Evolutionary conservation across 169 alveolate genomes (phyloP).

Genomic region (Perkinsus olseni): DNA sequence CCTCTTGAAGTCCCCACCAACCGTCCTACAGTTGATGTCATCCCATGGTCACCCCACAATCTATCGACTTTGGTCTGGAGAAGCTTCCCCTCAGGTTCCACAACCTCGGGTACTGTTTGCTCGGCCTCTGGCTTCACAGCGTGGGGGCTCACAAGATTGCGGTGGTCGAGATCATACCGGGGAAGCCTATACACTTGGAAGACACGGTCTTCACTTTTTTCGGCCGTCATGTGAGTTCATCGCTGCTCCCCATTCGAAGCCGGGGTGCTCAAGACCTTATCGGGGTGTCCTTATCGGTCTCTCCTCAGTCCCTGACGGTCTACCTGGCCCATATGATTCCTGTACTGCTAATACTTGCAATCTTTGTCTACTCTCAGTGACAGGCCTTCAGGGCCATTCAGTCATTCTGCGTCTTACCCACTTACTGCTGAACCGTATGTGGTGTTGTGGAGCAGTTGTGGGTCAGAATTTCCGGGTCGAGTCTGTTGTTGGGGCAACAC

Average conservation of each 20-base stretch:
- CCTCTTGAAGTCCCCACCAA: not conserved
- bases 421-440: too few relatives aligned
- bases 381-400: too few relatives aligned
- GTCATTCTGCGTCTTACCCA: too few relatives aligned
- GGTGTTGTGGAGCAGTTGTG: too few relatives aligned
- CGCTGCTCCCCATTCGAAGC: not conserved
- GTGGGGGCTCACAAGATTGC: not conserved
- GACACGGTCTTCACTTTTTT: not conserved
- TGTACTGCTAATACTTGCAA: not conserved
- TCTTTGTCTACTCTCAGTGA: not conserved
- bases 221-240: not conserved
- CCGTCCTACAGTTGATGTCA: not conserved
- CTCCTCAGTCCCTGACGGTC: not conserved
- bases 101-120: not conserved
- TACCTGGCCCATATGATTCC: not conserved
- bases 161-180: not conserved
- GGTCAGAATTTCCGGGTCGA: too few relatives aligned
- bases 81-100: not conserved
- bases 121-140: not conserved
- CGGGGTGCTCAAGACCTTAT: not conserved
- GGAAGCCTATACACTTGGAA: not conserved
- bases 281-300: not conserved
- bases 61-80: too few relatives aligned
- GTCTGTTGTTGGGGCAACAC: too few relatives aligned
- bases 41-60: not conserved